Evolutionary conservation across 208 protist genomes (phyloP), one percentile per base, ranked within the genome.

Genomic region (Leishmania amazonensis): DNA sequence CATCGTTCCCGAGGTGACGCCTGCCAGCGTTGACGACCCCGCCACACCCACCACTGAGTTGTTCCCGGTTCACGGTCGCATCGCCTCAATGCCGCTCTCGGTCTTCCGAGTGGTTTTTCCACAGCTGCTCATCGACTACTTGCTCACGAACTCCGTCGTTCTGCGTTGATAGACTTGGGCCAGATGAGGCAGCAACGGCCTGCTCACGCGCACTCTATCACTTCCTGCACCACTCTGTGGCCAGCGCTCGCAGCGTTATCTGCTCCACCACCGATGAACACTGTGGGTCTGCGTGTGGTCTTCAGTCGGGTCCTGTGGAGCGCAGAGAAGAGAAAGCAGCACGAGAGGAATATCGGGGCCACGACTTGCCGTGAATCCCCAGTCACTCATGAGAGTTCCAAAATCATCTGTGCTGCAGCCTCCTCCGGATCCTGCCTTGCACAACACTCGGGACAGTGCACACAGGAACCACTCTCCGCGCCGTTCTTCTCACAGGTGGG

Each of bases 111-210:
- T 85, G 0, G 87, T 85, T 2, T 96, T 92, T 80, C 91, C 94
- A 28, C 94, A 97, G 83, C 68, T 93, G 54, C 88, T 97, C 65
- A 79, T 97, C n/a, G 91, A 94, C 76, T 97, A 91, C 72, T 70
- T 97, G 57, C 88, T 97, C 1, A 64, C 84, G 60, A 85, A 92
- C 78, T 83, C 90, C 17, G 57, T 96, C 9, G 85, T 97, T 6
- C 72, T 97, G 47, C 89, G 92, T 67, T 81, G 62, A 85, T 13
- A 2, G 17, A 53, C 7, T 28, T 49, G 31, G 40, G 38, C 38
- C 40, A 38, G 15, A 49, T 35, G 24, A 54, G 11, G 68, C 11
- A 45, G 42, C 1, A 53, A 38, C 19, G 17, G 68, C 8, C 17
- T 19, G 28, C 45, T 21, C 21, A 47, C 38, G 8, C 40, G 9